Evolutionary conservation across 176 grass and related monocot genomes (phyloP), one percentile per base, ranked within the genome.

Genomic region (Avena insularis): DNA sequence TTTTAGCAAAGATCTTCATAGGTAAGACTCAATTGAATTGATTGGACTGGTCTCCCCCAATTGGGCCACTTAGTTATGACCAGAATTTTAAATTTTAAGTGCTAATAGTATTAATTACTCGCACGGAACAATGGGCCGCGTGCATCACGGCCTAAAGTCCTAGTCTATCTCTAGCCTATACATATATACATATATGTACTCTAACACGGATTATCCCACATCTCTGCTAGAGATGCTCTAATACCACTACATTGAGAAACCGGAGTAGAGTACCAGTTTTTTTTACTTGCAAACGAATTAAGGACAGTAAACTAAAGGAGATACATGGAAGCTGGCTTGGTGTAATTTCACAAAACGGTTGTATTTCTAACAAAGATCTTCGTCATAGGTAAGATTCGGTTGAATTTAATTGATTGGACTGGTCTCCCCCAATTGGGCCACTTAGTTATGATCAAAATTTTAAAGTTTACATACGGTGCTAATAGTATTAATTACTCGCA

Each of bases 391-490:
- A 70, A 84, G 35, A 75, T 23, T 58, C 47, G 14, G 2, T 2
- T 62, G 79, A 65, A 43, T 2, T 62, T 71, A 65, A 43, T 43
- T 35, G 40, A 46, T 90, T 90, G 23, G 23, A 51, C 83, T 36
- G 77, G 20, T 64, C 47, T 58, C 46, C 48, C n/a, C 66, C 45
- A 9, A 19, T 8, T 45, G 13, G 56, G n/a, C n/a, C 21, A 15
- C 13, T 66, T 66, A 16, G 17, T 81, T 55, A 60, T 23, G 67
- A 56, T 66, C 68, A 58, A 23, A 65, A 50, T 57, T 21, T 83
- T 27, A 21, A 15, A 25, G 3, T 83, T 43, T 65, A 31, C 80
- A 79, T 16, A 79, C 60, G 40, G 27, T 75, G 77, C 8, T n/a
- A 82, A 55, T 36, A 48, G 45, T 72, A 51, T 7, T 40, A 40